phyloP scores from a whole-genome alignment of 2,329 filamentous ascomycete species.

The Beauveria sp. region DNA sequence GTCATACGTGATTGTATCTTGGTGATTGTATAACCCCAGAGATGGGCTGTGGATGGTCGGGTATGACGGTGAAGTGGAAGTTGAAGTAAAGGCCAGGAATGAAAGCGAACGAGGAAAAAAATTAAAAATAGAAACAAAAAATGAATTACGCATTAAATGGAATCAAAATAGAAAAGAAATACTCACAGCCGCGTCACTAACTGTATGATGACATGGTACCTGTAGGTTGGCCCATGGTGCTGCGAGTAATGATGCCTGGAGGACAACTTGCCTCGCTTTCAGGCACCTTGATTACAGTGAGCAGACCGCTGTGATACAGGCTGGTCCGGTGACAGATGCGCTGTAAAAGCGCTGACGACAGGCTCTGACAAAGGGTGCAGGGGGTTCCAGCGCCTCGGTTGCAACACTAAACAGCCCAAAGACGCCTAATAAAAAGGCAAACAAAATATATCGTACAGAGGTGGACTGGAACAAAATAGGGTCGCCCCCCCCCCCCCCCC shows the following conservation, averaged over 20 bases:
- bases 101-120: too few species aligned
- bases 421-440: not conserved
- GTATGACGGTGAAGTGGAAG: not conserved
- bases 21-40: slow-evolving; percentile 4
- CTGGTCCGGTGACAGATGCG: not conserved
- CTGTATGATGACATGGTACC: not conserved
- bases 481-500: too few species aligned
- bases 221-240: not conserved
- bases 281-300: not conserved
- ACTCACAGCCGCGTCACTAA: not conserved
- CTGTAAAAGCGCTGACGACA: not conserved
- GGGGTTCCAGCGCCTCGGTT: not conserved
- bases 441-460: not conserved
- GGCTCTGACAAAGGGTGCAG: not conserved
- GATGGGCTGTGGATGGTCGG: not conserved
- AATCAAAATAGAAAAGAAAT: too few species aligned
- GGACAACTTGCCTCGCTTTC: not conserved
- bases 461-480: too few species aligned
- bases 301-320: not conserved
- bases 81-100: not conserved
- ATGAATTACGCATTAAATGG: too few species aligned
- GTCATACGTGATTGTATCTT: slow-evolving; percentile 5
- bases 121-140: too few species aligned
- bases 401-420: not conserved
- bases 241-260: slow-evolving; percentile 2